Conservation (phyloP, 192 early-diverging fungal species). For the Backusella westeae region DNA sequence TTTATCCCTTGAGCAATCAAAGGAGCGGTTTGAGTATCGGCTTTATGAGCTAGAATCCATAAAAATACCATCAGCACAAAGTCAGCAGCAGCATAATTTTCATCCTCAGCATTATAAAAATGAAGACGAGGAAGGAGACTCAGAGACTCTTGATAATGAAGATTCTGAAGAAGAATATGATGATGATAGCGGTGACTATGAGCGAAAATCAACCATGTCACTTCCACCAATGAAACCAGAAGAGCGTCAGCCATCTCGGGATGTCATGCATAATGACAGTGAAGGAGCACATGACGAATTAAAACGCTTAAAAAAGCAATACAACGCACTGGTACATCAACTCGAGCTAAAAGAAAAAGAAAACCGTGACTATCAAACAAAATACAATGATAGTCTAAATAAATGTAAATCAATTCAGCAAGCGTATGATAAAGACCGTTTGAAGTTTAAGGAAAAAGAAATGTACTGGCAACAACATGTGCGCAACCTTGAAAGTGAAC, state of each 20-base stretch:
- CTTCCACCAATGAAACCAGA: slow-evolving; percentile 9
- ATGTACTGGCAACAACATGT: neutral
- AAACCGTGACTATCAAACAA: slow-evolving; percentile 2
- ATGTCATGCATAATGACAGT: slow-evolving; percentile 1
- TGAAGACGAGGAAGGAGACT: neutral
- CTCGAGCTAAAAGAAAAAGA: neutral
- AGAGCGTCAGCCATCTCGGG: slow-evolving; percentile 7
- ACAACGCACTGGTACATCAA: slow-evolving; percentile 4
- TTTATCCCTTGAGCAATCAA: neutral
- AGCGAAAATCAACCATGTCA: neutral
- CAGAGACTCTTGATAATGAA: neutral
- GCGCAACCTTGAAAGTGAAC: neutral
- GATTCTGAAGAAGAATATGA: neutral
- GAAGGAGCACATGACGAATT: neutral
- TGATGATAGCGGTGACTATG: neutral
- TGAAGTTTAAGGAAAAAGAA: neutral
- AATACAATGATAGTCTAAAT: neutral
- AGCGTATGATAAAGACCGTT: slow-evolving; percentile 1
- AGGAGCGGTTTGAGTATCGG: slow-evolving; percentile 11
- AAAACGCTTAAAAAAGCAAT: slow-evolving; percentile 3
- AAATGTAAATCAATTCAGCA: neutral
- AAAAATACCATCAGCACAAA: neutral
- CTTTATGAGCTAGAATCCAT: slow-evolving; percentile 3
- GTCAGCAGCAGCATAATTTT: neutral
- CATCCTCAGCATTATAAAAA: neutral